Evolutionary conservation across 2,329 filamentous ascomycete species (phyloP).

Genomic region (Bipolaris cookei): DNA sequence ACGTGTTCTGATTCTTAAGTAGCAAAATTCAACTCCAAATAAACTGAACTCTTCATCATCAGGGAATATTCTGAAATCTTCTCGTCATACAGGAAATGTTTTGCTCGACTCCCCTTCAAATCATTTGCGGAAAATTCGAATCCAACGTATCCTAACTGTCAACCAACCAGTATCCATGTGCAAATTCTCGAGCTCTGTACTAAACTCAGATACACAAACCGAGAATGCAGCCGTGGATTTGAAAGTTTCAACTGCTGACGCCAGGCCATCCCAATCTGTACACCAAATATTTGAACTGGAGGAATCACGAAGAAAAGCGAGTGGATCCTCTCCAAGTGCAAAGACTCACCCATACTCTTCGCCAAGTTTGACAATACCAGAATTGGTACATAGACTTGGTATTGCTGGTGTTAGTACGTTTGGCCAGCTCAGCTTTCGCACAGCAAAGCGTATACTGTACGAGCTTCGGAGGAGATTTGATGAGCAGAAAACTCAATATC

Average conservation of each 20-base stretch:
- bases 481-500: background rate
- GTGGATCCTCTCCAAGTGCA: background rate
- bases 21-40: slow-evolving; percentile 7
- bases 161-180: background rate
- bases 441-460: slow-evolving; percentile 6
- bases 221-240: background rate
- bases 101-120: background rate
- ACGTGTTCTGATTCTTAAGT: slow-evolving; percentile 16
- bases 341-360: background rate
- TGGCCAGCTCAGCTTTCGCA: slow-evolving; percentile 6
- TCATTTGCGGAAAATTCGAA: background rate
- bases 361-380: slow-evolving; percentile 2
- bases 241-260: background rate
- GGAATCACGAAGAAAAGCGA: background rate
- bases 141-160: background rate
- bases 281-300: background rate
- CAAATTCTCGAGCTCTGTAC: background rate
- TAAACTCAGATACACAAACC: background rate
- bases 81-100: background rate
- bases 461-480: slow-evolving; percentile 1
- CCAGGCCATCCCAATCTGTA: background rate
- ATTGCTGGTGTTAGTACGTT: background rate
- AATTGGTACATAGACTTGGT: background rate
- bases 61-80: background rate
- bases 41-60: background rate